These are phyloP conservation scores for Cunninghamia lanceolata DNA, from an alignment of 75 land plant species.

Conservation along the genomic window DNA sequence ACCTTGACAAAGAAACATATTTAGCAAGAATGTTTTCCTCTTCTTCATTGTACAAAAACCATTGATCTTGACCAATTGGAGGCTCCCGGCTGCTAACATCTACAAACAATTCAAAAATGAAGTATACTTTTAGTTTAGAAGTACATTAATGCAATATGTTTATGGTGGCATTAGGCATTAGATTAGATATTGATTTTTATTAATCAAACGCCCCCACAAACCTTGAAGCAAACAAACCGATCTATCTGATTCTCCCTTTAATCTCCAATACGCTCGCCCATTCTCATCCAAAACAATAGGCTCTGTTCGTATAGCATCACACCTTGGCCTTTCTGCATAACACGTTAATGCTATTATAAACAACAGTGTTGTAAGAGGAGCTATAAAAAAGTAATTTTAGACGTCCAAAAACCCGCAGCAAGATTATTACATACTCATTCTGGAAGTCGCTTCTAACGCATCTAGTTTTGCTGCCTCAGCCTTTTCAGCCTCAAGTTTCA, in stretches of 20 bases:
- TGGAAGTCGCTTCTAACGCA: conserved; percentile 16
- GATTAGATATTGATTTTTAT: not conserved
- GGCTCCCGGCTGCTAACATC: conserved; percentile 15
- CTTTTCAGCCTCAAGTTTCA: conserved; percentile 40
- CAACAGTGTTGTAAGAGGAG: not conserved
- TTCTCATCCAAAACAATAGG: conserved; percentile 31
- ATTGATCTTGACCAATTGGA: conserved; percentile 13
- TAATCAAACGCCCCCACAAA: conserved; percentile 11
- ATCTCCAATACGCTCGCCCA: conserved; percentile 57
- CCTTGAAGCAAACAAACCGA: conserved; percentile 59
- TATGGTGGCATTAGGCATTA: not conserved
- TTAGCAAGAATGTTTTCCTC: conserved; percentile 16
- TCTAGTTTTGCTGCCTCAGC: conserved; percentile 43
- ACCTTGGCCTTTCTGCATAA: conserved; percentile 33
- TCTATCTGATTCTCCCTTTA: conserved; percentile 41
- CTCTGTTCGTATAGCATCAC: conserved; percentile 69
- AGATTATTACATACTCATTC: conserved; percentile 25
- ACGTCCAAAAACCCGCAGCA: not conserved
- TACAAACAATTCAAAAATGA: not conserved
- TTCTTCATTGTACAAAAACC: conserved; percentile 27
- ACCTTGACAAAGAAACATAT: conserved; percentile 16
- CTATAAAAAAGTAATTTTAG: not conserved
- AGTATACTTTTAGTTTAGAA: not conserved
- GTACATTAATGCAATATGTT: not conserved
- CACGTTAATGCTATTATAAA: not conserved